Conservation (phyloP, 2,329 filamentous ascomycete species). For the Monilinia laxa region DNA sequence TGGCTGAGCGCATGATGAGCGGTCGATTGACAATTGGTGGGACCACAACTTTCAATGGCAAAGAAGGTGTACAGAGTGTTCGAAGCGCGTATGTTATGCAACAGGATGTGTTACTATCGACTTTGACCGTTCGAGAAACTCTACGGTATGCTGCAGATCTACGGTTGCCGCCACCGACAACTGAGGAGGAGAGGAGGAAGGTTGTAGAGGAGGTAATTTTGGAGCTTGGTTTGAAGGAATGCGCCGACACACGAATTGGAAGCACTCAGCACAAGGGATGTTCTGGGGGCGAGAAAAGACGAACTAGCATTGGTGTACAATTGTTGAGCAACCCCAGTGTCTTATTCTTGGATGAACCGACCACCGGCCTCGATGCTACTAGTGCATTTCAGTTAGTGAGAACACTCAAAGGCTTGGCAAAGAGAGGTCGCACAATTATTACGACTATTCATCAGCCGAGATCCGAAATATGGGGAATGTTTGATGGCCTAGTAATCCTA, state of each 20-base stretch:
- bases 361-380: conserved; percentile 74
- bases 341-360: conserved; percentile 76
- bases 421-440: conserved; percentile 68
- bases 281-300: conserved; percentile 75
- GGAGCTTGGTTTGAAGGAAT: conserved; percentile 74
- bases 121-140: conserved; percentile 74
- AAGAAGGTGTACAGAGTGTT: conserved; percentile 52
- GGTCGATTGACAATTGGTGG: conserved; percentile 54
- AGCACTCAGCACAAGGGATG: conserved; percentile 71
- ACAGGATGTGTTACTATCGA: conserved; percentile 71
- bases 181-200: conserved; percentile 54
- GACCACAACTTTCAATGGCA: conserved; percentile 60
- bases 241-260: conserved; percentile 72
- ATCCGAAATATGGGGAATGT: conserved; percentile 76
- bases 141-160: conserved; percentile 71
- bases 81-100: conserved; percentile 73
- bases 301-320: conserved; percentile 76
- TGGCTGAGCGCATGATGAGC: conserved; percentile 66
- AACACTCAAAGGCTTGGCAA: conserved; percentile 66
- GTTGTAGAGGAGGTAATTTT: conserved; percentile 76
- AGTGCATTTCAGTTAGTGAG: conserved; percentile 72
- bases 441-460: conserved; percentile 76
- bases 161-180: conserved; percentile 63
- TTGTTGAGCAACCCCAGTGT: conserved; percentile 76
- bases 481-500: conserved; percentile 69